Base-by-base conservation (phyloP, 2,329 filamentous ascomycete species). In the Colletotrichum sp. region DNA sequence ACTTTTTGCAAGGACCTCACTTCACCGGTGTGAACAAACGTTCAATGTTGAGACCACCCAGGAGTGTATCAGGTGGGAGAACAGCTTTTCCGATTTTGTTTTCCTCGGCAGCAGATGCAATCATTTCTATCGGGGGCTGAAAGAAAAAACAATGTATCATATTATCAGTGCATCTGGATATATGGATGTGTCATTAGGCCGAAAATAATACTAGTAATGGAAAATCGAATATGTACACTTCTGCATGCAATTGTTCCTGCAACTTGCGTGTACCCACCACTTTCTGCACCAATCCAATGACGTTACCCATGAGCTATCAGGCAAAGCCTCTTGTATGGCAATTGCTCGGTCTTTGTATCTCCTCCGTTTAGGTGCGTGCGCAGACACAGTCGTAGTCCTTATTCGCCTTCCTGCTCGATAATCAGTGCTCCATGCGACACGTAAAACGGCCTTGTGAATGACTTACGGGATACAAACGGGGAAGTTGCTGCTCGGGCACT, bases 101-200 rank as follows among this genome's bases (percentile, higher is more conserved):
- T 39, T 8, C 34, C 8, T 39, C 4, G 0, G 34, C 4, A 5
- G 34, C 15, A 8, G 0, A 10, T n/a, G 18, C 0, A 9, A 44
- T 10, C 8, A 44, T 44, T 6, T 44, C 8, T 10, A 10, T 5
- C 16, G 39, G 39, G 10, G 39, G 15, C 4, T 39, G 34, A 39
- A 39, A 39, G 34, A 0, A 39, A 39, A 44, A n/a, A 6, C 0
- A 44, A 5, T 44, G n/a, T 2, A 44, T 18, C 5, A 44, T 9
- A 6, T 44, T n/a, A 9, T 44, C 6, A n/a, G 39, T 5, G 39
- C 18, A n/a, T 9, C 0, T 44, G 39, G 18, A 44, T 10, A 10
- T 9, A n/a, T 44, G 4, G 34, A 39, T 39, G 15, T 39, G 8
- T 5, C 15, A 3, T 39, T 39, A 18, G 15, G 8, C 15, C 34